Percentiles rank a stretch among this genome's conserved stretches.
phyloP scores from a whole-genome alignment of 441 rosid genomes.

The Mallotus japonicus region DNA sequence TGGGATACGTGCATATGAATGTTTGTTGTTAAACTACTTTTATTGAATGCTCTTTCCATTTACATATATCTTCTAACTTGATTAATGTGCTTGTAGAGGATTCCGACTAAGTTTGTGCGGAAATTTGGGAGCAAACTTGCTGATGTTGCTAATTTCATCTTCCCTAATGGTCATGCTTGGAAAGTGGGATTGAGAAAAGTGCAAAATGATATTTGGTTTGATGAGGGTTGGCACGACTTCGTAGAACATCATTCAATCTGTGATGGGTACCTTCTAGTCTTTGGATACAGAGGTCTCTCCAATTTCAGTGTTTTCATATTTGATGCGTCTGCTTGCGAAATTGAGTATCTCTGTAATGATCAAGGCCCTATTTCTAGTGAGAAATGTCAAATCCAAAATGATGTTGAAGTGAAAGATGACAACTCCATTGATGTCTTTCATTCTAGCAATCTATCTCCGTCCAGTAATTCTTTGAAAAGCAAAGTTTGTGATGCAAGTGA shows the following conservation, averaged over 20 bases:
- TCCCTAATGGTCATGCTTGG: constrained; percentile 30
- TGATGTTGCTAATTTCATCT: constrained; percentile 18
- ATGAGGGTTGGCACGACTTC: constrained; percentile 32
- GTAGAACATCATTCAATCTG: constrained; percentile 26
- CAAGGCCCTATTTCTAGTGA: not conserved
- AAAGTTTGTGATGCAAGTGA: constrained; percentile 4
- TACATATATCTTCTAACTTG: not conserved
- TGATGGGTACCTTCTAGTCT: constrained; percentile 27
- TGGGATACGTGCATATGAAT: too few relatives aligned
- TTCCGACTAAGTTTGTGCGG: constrained; percentile 30
- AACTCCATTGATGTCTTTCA: not conserved
- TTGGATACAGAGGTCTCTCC: constrained; percentile 26
- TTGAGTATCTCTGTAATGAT: constrained; percentile 11
- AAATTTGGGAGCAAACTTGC: constrained; percentile 29
- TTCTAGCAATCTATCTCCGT: not conserved
- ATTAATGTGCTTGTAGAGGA: constrained; percentile 20
- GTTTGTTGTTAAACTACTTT: not conserved
- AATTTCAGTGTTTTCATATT: constrained; percentile 24
- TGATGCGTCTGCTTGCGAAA: constrained; percentile 24
- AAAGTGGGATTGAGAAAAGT: constrained; percentile 22
- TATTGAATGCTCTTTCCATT: not conserved
- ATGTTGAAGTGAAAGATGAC: constrained; percentile 7
- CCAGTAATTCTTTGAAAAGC: not conserved
- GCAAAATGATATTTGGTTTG: constrained; percentile 23
- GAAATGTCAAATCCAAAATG: not conserved